Evolutionary conservation across 2,329 filamentous ascomycete species (phyloP).

Genomic region (Paraphaeosphaeria sporulosa): DNA sequence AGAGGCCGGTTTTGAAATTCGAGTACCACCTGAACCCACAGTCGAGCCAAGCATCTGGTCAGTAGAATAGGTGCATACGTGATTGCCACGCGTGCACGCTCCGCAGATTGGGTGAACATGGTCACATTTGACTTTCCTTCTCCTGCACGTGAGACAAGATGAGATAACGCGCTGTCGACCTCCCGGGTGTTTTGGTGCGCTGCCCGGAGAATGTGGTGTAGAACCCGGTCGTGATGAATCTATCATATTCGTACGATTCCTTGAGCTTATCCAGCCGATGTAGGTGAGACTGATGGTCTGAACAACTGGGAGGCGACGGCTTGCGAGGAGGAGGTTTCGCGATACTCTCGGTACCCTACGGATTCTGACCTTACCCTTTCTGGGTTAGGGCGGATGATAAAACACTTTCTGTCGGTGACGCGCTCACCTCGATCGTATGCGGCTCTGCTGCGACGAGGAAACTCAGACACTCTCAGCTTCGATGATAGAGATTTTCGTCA

Average conservation of each 20-base stretch:
- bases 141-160: constrained; percentile 49
- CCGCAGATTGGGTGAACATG: constrained; percentile 49
- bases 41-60: constrained; percentile 28
- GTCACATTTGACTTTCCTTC: constrained; percentile 50
- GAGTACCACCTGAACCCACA: constrained; percentile 19
- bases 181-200: constrained; percentile 34
- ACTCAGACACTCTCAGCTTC: background rate
- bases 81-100: constrained; percentile 47
- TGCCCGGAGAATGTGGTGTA: constrained; percentile 33
- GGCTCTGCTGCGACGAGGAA: background rate
- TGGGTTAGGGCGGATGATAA: background rate
- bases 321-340: background rate
- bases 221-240: constrained; percentile 29
- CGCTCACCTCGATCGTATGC: background rate
- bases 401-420: constrained; percentile 2
- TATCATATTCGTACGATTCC: constrained; percentile 28
- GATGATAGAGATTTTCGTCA: background rate
- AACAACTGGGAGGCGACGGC: constrained; percentile 3
- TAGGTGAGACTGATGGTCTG: constrained; percentile 1
- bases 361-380: background rate
- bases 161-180: constrained; percentile 48
- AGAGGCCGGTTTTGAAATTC: constrained; percentile 36
- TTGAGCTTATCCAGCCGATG: background rate
- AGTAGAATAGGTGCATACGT: constrained; percentile 47
- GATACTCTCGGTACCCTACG: background rate